Conservation (phyloP, 768 basidiomycete species). For the Crassisporium funariophilum region DNA sequence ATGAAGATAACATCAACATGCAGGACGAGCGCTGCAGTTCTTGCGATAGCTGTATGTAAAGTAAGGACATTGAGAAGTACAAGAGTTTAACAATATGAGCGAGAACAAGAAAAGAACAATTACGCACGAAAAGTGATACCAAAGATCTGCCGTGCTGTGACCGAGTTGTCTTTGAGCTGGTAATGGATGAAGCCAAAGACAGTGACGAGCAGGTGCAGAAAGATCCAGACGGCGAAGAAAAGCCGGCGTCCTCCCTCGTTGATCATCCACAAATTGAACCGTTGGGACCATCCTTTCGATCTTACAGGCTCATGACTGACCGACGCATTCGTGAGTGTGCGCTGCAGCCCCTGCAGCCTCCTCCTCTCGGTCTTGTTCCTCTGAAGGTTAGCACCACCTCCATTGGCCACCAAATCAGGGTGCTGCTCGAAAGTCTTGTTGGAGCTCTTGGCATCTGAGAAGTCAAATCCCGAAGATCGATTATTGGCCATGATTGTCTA, state of each 20-base stretch:
- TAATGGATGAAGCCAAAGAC: conserved; percentile 80
- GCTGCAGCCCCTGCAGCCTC: conserved; percentile 84
- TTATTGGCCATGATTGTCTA: conserved; percentile 36
- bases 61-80: not conserved
- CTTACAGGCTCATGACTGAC: conserved; percentile 29
- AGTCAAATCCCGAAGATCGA: conserved; percentile 68
- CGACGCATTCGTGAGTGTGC: conserved; percentile 45
- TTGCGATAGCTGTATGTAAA: conserved; percentile 69
- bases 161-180: conserved; percentile 75
- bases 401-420: conserved; percentile 42
- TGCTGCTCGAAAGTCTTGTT: conserved; percentile 50
- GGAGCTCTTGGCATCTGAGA: conserved; percentile 52
- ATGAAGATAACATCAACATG: conserved; percentile 94
- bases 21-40: conserved; percentile 85
- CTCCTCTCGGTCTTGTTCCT: conserved; percentile 86
- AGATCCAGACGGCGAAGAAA: conserved; percentile 80
- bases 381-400: conserved; percentile 52
- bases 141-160: conserved; percentile 65
- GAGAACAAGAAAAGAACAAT: conserved; percentile 34
- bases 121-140: conserved; percentile 76
- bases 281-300: conserved; percentile 44
- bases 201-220: conserved; percentile 79
- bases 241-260: conserved; percentile 83
- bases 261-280: conserved; percentile 83
- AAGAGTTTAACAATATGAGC: not conserved